These are phyloP conservation scores for Punctularia strigosozonata DNA, from an alignment of 768 basidiomycete species.

Conservation along the genomic window DNA sequence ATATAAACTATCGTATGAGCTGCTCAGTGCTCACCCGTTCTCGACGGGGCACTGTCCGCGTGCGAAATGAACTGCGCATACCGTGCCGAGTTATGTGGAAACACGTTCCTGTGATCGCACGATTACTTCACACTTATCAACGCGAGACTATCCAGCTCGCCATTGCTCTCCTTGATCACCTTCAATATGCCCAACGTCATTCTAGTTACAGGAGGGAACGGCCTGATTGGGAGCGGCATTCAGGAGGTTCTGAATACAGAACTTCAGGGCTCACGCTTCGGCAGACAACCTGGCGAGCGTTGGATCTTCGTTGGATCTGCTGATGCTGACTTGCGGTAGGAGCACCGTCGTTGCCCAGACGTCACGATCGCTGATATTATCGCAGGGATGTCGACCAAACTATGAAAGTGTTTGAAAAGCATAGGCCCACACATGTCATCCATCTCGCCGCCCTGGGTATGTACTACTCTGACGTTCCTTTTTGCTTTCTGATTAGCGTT, in stretches of 20 bases:
- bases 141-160: too few species aligned
- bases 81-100: too few species aligned
- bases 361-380: slow-evolving; percentile 3
- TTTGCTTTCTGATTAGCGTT: background rate
- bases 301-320: slow-evolving; percentile 78
- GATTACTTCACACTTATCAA: too few species aligned
- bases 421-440: slow-evolving; percentile 93
- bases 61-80: too few species aligned
- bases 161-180: too few species aligned
- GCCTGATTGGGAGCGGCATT: slow-evolving; percentile 82
- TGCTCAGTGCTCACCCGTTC: too few species aligned
- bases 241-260: slow-evolving; percentile 70
- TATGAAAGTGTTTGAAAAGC: slow-evolving; percentile 69
- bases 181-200: slow-evolving; percentile 33
- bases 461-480: slow-evolving; percentile 17
- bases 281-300: slow-evolving; percentile 59
- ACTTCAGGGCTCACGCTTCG: slow-evolving; percentile 67
- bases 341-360: background rate
- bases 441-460: slow-evolving; percentile 90
- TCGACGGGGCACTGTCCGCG: too few species aligned
- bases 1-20: too few species aligned
- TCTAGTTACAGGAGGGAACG: slow-evolving; percentile 77
- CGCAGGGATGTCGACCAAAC: slow-evolving; percentile 61
- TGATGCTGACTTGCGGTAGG: slow-evolving; percentile 78
- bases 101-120: too few species aligned